A percentile compares a stretch with the other conserved stretches of the same genome.
These are phyloP conservation scores for Patellifolia procumbens DNA, from an alignment of 179 eudicot species.

Conservation along the genomic window DNA sequence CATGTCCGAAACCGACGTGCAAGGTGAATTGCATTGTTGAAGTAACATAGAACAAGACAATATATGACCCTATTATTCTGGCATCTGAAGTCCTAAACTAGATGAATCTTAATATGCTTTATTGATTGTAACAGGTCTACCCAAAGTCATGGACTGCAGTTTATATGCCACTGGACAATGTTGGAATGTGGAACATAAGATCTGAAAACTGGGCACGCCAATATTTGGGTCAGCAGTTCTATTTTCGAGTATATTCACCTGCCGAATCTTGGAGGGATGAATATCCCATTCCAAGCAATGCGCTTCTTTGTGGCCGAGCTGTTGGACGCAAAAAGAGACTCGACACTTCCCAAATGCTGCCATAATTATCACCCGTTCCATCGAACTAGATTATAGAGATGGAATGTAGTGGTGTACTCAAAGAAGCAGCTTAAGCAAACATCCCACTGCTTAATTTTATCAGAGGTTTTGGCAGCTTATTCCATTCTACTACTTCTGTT, in stretches of 20 bases:
- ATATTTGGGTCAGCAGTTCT: slow-evolving; percentile 83
- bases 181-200: slow-evolving; percentile 87
- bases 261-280: slow-evolving; percentile 70
- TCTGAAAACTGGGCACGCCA: slow-evolving; percentile 88
- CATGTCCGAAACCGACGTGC: too few species aligned
- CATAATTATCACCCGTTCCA: too few species aligned
- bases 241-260: slow-evolving; percentile 74
- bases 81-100: neutral
- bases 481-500: too few species aligned
- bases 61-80: neutral
- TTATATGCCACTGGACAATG: slow-evolving; percentile 79
- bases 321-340: slow-evolving; percentile 48
- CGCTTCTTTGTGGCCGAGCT: slow-evolving; percentile 81
- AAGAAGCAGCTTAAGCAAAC: too few species aligned
- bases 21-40: too few species aligned
- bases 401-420: neutral
- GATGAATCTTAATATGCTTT: neutral
- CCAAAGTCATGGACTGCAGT: slow-evolving; percentile 89
- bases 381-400: neutral
- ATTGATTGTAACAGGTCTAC: slow-evolving; percentile 53
- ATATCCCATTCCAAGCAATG: slow-evolving; percentile 71
- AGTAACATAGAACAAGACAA: too few species aligned
- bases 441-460: too few species aligned
- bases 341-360: slow-evolving; percentile 21
- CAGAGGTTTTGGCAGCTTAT: too few species aligned